phyloP scores from a whole-genome alignment of 2,329 filamentous ascomycete species.

The Aureobasidium sp. region DNA sequence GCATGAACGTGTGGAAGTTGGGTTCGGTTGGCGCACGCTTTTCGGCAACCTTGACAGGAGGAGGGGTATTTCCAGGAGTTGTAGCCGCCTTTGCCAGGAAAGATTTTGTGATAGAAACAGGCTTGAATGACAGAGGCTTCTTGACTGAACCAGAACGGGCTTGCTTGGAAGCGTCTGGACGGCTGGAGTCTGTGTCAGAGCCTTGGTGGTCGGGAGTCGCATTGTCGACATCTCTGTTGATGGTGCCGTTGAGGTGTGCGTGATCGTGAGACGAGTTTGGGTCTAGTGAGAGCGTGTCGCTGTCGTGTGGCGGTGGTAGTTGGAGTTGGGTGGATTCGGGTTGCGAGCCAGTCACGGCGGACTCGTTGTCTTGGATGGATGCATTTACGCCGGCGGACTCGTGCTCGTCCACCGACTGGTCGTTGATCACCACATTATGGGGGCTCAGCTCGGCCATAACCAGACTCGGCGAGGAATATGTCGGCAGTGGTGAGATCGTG shows the following conservation, averaged over 20 bases:
- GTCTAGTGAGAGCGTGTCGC: neutral
- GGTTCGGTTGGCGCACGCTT: conserved; percentile 37
- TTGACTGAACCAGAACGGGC: conserved; percentile 52
- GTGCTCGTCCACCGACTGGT: conserved; percentile 58
- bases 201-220: conserved; percentile 30
- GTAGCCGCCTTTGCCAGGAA: conserved; percentile 66
- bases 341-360: conserved; percentile 36
- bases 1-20: neutral
- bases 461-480: conserved; percentile 38
- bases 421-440: conserved; percentile 65
- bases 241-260: conserved; percentile 1
- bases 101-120: conserved; percentile 76
- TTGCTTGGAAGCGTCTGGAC: conserved; percentile 47
- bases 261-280: conserved; percentile 16
- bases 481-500: neutral
- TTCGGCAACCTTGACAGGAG: conserved; percentile 41
- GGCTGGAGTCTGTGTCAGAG: conserved; percentile 68
- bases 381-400: conserved; percentile 57
- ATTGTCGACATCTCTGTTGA: conserved; percentile 4
- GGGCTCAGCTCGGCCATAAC: conserved; percentile 63
- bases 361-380: conserved; percentile 38
- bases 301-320: neutral
- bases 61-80: conserved; percentile 34
- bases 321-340: conserved; percentile 22
- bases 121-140: conserved; percentile 73